Conservation (phyloP, 306 rosid species). For the Acacia confusa region DNA sequence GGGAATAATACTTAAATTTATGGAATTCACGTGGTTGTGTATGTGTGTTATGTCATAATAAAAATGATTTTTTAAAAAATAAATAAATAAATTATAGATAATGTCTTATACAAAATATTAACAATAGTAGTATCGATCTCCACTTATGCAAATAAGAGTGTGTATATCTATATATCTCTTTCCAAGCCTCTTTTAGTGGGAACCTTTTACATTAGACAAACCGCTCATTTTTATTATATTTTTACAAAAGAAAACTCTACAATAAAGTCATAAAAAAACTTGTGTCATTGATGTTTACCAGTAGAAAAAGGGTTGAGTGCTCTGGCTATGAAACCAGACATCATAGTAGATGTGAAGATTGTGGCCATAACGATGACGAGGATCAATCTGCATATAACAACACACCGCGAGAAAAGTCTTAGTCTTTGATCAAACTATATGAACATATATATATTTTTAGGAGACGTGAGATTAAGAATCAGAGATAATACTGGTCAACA, state of each 20-base stretch:
- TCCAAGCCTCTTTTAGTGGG: too few species aligned
- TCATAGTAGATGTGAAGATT: conserved; percentile 75
- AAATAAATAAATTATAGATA: background rate
- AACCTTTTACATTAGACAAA: too few species aligned
- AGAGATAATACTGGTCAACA: background rate
- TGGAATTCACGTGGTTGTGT: background rate
- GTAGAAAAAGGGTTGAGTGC: conserved; percentile 80
- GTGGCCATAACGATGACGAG: conserved; percentile 93
- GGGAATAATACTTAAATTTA: too few species aligned
- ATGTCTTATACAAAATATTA: background rate
- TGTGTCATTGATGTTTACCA: conserved; percentile 46
- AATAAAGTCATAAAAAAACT: background rate
- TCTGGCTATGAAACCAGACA: conserved; percentile 64
- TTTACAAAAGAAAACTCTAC: too few species aligned
- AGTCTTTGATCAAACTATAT: background rate
- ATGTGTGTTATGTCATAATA: background rate
- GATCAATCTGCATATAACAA: conserved; percentile 64
- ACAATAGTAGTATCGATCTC: too few species aligned
- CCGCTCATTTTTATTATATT: background rate
- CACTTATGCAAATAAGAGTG: too few species aligned
- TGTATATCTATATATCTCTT: too few species aligned
- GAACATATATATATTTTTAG: background rate
- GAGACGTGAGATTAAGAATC: background rate
- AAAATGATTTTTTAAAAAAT: background rate
- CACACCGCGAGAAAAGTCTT: conserved; percentile 10